These are phyloP conservation scores for Aspergillus carbonarius DNA, from an alignment of 2,329 filamentous ascomycete species.

Conservation along the genomic window DNA sequence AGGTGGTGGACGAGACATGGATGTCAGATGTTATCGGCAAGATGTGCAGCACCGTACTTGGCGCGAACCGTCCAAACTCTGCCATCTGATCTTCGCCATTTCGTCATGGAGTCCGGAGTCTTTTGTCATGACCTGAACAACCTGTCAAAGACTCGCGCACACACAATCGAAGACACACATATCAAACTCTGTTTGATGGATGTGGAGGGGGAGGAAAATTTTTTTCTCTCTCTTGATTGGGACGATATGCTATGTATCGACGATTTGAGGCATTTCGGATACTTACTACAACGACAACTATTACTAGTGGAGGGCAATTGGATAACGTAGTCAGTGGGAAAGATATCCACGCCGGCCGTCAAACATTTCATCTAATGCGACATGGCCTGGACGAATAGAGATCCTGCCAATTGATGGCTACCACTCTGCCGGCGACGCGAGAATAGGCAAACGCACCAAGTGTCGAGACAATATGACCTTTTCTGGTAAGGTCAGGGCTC, in stretches of 20 bases:
- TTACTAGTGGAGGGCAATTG: neutral
- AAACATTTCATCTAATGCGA: neutral
- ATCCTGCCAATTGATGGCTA: constrained; percentile 11
- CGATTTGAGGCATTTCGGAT: neutral
- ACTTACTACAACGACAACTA: neutral
- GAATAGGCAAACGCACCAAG: constrained; percentile 10
- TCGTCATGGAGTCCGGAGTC: constrained; percentile 3
- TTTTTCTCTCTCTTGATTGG: neutral
- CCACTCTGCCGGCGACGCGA: no score
- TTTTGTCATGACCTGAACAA: neutral
- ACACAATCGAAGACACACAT: neutral
- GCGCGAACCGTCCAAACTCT: neutral
- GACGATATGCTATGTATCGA: neutral
- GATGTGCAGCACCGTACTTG: neutral
- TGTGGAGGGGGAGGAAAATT: neutral
- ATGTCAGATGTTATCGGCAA: neutral
- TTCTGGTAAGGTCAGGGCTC: constrained; percentile 22
- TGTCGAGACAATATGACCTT: constrained; percentile 24
- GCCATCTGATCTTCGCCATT: neutral
- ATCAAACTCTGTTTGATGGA: neutral
- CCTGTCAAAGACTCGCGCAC: no score
- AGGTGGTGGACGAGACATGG: constrained; percentile 9
- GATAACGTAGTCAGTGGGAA: neutral
- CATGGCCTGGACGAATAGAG: constrained; percentile 8
- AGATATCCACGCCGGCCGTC: constrained; percentile 1